Evolutionary conservation across 495 filamentous ascomycete species (phyloP).

Genomic region (Penicillium argentinense): DNA sequence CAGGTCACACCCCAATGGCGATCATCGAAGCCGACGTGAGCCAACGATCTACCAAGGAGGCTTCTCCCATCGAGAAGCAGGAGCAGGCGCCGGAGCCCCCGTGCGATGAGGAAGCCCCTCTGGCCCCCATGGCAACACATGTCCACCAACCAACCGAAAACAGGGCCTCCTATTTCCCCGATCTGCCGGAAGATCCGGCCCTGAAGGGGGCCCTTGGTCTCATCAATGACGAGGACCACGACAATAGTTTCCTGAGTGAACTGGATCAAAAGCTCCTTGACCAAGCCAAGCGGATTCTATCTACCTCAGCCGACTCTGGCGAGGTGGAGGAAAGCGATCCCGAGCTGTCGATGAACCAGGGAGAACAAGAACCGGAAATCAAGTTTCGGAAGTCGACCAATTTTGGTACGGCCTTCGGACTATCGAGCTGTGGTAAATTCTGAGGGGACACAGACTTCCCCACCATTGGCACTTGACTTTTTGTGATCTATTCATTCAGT

Average conservation of each 20-base stretch:
- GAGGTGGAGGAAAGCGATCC: conserved; percentile 28
- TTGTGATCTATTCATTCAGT: conserved; percentile 8
- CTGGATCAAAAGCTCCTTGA: conserved; percentile 45
- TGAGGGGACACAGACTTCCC: conserved; percentile 1
- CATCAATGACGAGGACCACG: conserved; percentile 42
- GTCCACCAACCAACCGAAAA: conserved; percentile 38
- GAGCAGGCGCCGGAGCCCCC: conserved; percentile 10
- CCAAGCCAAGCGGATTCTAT: conserved; percentile 35
- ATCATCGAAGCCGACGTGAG: conserved; percentile 39
- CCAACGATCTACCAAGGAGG: conserved; percentile 28
- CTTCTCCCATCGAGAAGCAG: conserved; percentile 21
- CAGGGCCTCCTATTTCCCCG: conserved; percentile 44
- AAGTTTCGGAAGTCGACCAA: conserved; percentile 60
- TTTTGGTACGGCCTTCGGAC: conserved; percentile 57
- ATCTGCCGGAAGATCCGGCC: conserved; percentile 44
- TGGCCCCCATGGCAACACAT: conserved; percentile 30
- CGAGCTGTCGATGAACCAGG: conserved; percentile 28
- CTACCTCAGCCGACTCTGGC: conserved; percentile 14
- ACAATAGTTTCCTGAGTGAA: conserved; percentile 40
- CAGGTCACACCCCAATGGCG: conserved; percentile 51
- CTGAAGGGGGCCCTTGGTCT: conserved; percentile 47
- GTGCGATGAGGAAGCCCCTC: conserved; percentile 27
- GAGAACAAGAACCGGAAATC: conserved; percentile 54
- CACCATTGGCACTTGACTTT: conserved; percentile 9
- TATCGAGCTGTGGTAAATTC: conserved; percentile 21